Evolutionary conservation across 495 filamentous ascomycete species (phyloP).

Genomic region (Clohesyomyces aquaticus): DNA sequence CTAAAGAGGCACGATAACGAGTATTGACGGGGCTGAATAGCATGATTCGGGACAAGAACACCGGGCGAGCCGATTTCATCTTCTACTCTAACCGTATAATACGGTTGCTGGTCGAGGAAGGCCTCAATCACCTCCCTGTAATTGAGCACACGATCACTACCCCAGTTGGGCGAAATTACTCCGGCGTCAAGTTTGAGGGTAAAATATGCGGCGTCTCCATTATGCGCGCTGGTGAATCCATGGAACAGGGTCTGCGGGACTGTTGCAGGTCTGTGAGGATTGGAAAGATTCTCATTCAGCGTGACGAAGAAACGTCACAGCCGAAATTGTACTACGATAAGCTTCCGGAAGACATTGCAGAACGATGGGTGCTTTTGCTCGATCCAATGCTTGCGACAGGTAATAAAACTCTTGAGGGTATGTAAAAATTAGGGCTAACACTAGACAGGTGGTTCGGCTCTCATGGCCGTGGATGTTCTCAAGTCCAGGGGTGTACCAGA

Average conservation of each 20-base stretch:
- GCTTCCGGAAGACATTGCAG: constrained; percentile 87
- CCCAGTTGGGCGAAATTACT: constrained; percentile 84
- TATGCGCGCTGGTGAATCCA: constrained; percentile 96
- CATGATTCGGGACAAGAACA: constrained; percentile 91
- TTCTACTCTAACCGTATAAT: constrained; percentile 99
- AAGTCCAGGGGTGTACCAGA: constrained; percentile 89
- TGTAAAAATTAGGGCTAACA: constrained; percentile 32
- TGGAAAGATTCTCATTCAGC: constrained; percentile 96
- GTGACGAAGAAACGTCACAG: constrained; percentile 91
- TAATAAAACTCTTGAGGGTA: constrained; percentile 48
- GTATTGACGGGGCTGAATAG: constrained; percentile 51
- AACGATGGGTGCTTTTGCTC: constrained; percentile 91
- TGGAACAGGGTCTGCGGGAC: constrained; percentile 96
- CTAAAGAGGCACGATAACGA: neutral
- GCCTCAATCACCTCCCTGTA: constrained; percentile 93
- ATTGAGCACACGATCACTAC: constrained; percentile 86
- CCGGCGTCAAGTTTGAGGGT: constrained; percentile 91
- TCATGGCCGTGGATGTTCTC: constrained; percentile 92
- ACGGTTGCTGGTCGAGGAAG: constrained; percentile 95
- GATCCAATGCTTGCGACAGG: constrained; percentile 99
- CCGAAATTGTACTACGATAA: constrained; percentile 97
- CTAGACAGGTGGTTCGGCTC: constrained; percentile 76
- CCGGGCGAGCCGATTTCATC: constrained; percentile 91
- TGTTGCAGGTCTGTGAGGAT: constrained; percentile 96
- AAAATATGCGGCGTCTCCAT: constrained; percentile 99